Percentiles rank a stretch among this genome's conserved stretches.
phyloP scores from a whole-genome alignment of 2,329 filamentous ascomycete genomes.

The Teratosphaeria destructans region DNA sequence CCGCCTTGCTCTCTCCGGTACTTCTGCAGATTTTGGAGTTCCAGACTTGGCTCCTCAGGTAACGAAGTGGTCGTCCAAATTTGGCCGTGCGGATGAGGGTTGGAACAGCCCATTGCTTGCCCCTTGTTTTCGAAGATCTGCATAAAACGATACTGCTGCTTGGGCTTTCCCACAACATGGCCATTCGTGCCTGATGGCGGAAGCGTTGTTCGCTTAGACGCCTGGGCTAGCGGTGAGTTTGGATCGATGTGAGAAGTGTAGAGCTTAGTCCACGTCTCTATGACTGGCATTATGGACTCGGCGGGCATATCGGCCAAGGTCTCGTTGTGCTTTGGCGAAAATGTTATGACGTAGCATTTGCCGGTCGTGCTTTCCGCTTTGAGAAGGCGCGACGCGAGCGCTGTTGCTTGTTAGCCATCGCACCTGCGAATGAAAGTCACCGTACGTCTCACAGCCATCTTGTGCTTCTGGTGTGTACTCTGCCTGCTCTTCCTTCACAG shows the following conservation, averaged over 20 bases:
- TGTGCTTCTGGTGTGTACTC: slow-evolving; percentile 54
- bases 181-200: slow-evolving; percentile 30
- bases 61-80: slow-evolving; percentile 88
- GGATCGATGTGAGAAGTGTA: slow-evolving; percentile 74
- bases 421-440: not conserved
- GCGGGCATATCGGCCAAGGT: slow-evolving; percentile 84
- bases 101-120: slow-evolving; percentile 94
- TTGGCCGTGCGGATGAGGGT: slow-evolving; percentile 94
- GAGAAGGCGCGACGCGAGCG: slow-evolving; percentile 65
- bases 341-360: slow-evolving; percentile 94
- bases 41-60: slow-evolving; percentile 77
- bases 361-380: slow-evolving; percentile 79
- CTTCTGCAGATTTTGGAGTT: slow-evolving; percentile 66
- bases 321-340: slow-evolving; percentile 79
- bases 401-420: slow-evolving; percentile 30
- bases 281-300: slow-evolving; percentile 65
- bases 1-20: slow-evolving; percentile 66
- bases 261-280: slow-evolving; percentile 84
- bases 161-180: slow-evolving; percentile 44
- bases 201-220: slow-evolving; percentile 36
- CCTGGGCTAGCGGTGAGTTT: slow-evolving; percentile 50
- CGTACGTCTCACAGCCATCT: slow-evolving; percentile 35
- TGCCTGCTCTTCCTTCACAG: slow-evolving; percentile 85
- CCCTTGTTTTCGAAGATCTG: slow-evolving; percentile 99
- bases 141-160: slow-evolving; percentile 85